These are phyloP conservation scores for Penicillium dipodomyicola DNA, from an alignment of 495 filamentous ascomycete species.

Conservation along the genomic window DNA sequence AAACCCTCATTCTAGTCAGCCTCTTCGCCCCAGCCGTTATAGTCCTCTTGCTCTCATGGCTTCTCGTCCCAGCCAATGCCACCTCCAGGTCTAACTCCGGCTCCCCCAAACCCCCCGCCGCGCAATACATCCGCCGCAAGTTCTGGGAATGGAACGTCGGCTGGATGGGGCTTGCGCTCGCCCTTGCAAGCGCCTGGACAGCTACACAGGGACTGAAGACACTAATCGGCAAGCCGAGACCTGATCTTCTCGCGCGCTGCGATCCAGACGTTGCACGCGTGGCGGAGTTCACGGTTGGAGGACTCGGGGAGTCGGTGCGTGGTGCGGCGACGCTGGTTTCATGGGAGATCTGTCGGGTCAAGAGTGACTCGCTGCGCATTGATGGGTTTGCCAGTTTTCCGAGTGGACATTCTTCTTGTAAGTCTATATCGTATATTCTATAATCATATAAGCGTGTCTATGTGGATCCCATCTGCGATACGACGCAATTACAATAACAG, in stretches of 20 bases:
- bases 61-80: conserved; percentile 42
- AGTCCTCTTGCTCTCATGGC: conserved; percentile 45
- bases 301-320: conserved; percentile 44
- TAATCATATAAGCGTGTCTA: not conserved
- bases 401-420: conserved; percentile 66
- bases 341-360: conserved; percentile 52
- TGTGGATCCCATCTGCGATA: not conserved
- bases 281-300: conserved; percentile 44
- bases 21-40: conserved; percentile 55
- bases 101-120: conserved; percentile 21
- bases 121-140: conserved; percentile 29
- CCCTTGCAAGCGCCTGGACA: conserved; percentile 53
- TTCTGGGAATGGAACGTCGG: conserved; percentile 65
- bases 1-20: conserved; percentile 47
- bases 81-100: not conserved
- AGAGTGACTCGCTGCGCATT: conserved; percentile 35
- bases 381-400: conserved; percentile 70
- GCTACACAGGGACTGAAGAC: conserved; percentile 63
- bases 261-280: conserved; percentile 52
- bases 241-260: conserved; percentile 62
- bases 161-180: conserved; percentile 61
- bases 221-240: conserved; percentile 61
- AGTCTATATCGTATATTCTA: conserved; percentile 20
- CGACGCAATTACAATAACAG: no score
- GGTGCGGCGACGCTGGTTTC: conserved; percentile 50